Conservation (phyloP, 148 eudicot species). For the Rhododendron simsii region DNA sequence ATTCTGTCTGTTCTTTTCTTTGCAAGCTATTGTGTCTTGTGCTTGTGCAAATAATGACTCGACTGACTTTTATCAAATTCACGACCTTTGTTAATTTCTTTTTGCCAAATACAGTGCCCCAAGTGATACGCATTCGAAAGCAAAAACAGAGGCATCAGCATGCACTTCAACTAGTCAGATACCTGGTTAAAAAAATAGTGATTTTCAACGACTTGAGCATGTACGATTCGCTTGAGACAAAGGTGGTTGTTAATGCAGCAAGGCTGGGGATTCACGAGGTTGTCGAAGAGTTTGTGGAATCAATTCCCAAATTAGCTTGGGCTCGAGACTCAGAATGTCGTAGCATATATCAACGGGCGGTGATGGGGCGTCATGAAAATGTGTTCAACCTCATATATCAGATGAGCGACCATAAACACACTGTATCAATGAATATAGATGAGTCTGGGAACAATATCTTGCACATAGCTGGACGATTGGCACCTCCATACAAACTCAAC, state of each 20-base stretch:
- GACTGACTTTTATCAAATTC: no score
- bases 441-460: slow-evolving; percentile 5
- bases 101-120: slow-evolving; percentile 11
- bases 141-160: slow-evolving; percentile 4
- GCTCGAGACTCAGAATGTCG: slow-evolving; percentile 1
- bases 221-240: not conserved
- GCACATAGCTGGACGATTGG: slow-evolving; percentile 17
- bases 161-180: slow-evolving; percentile 20
- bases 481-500: slow-evolving; percentile 16
- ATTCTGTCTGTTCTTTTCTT: no score
- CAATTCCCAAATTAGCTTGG: slow-evolving; percentile 29
- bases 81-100: no score
- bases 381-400: slow-evolving; percentile 28
- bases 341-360: slow-evolving; percentile 27
- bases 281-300: slow-evolving; percentile 8
- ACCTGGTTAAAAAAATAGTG: slow-evolving; percentile 3
- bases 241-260: slow-evolving; percentile 15
- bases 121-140: not conserved
- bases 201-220: not conserved
- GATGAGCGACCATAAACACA: slow-evolving; percentile 22
- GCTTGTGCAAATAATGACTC: no score
- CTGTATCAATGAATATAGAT: not conserved
- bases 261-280: slow-evolving; percentile 24
- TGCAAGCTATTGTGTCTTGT: no score
- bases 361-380: slow-evolving; percentile 16